phyloP scores from a whole-genome alignment of 2,329 filamentous ascomycete species.

The Diplocarpon rosae region DNA sequence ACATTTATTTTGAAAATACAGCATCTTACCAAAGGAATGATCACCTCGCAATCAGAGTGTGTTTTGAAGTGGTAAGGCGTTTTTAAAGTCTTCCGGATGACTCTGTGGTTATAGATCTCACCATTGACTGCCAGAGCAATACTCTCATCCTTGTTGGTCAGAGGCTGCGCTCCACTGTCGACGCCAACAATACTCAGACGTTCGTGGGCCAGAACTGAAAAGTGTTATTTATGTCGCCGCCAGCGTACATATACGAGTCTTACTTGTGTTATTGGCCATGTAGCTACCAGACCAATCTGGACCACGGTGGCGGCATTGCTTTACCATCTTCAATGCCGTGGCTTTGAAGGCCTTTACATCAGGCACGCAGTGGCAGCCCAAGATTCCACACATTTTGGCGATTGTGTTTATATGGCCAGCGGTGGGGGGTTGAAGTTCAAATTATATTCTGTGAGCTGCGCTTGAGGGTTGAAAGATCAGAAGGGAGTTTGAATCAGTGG shows the following conservation, averaged over 20 bases:
- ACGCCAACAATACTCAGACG: conserved; percentile 88
- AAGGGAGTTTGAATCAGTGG: no score
- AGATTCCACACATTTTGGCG: conserved; percentile 31
- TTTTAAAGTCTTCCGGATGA: conserved; percentile 79
- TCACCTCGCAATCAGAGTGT: conserved; percentile 95
- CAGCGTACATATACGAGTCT: conserved; percentile 24
- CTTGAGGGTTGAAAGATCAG: no score
- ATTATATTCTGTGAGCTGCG: neutral
- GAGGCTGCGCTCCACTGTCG: conserved; percentile 92
- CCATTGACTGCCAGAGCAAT: conserved; percentile 95
- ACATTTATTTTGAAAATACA: neutral
- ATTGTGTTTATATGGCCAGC: conserved; percentile 2
- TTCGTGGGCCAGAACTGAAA: conserved; percentile 84
- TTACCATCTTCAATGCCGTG: conserved; percentile 82
- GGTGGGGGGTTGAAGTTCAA: neutral
- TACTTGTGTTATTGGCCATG: conserved; percentile 84
- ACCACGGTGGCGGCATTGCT: conserved; percentile 95
- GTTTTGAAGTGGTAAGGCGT: conserved; percentile 94
- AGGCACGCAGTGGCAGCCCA: conserved; percentile 87
- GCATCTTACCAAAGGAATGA: conserved; percentile 76
- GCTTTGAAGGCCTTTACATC: conserved; percentile 96
- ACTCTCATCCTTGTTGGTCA: conserved; percentile 81
- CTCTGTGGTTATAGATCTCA: conserved; percentile 98
- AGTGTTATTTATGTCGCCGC: conserved; percentile 13
- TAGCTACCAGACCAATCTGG: conserved; percentile 97